These are phyloP conservation scores for Colletotrichum magnum DNA, from an alignment of 2,329 filamentous ascomycete genomes.

Conservation along the genomic window DNA sequence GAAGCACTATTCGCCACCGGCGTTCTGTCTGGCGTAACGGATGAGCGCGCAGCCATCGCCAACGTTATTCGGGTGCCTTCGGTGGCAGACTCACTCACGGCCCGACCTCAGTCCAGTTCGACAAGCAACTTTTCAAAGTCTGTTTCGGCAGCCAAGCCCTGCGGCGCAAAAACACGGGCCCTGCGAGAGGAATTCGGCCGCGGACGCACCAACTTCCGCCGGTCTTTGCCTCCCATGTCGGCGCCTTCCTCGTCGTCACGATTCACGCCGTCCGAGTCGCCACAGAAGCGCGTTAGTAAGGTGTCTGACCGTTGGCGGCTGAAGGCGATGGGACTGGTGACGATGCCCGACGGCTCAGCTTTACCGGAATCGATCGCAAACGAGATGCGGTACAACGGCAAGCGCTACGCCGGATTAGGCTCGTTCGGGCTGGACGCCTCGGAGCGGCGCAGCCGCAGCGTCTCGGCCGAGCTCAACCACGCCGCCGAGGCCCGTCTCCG, in stretches of 20 bases:
- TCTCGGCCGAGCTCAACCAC: conserved; percentile 53
- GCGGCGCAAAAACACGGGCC: conserved; percentile 54
- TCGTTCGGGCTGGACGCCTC: conserved; percentile 51
- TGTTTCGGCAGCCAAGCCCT: conserved; percentile 17
- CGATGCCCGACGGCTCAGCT: conserved; percentile 67
- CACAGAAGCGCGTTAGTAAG: conserved; percentile 49
- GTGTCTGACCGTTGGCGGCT: conserved; percentile 62
- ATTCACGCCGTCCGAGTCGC: conserved; percentile 24
- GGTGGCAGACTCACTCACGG: conserved; percentile 2
- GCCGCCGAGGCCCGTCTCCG: conserved; percentile 37
- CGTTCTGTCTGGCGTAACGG: conserved; percentile 56
- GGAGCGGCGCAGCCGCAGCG: conserved; percentile 40
- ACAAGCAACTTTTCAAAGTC: conserved; percentile 37
- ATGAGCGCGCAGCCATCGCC: conserved; percentile 53
- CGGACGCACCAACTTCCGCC: conserved; percentile 51
- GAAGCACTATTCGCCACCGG: conserved; percentile 58
- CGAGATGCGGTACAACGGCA: conserved; percentile 59
- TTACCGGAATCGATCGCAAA: conserved; percentile 65
- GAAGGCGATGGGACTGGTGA: conserved; percentile 66
- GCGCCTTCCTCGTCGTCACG: conserved; percentile 36
- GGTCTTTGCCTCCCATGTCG: conserved; percentile 55
- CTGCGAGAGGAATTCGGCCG: conserved; percentile 53
- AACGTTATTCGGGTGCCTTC: conserved; percentile 51
- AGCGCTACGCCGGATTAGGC: conserved; percentile 55
- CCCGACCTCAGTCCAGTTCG: conserved; percentile 19